Evolutionary conservation across 345 rosid species (phyloP).

Genomic region (Eucalyptus curtisii): DNA sequence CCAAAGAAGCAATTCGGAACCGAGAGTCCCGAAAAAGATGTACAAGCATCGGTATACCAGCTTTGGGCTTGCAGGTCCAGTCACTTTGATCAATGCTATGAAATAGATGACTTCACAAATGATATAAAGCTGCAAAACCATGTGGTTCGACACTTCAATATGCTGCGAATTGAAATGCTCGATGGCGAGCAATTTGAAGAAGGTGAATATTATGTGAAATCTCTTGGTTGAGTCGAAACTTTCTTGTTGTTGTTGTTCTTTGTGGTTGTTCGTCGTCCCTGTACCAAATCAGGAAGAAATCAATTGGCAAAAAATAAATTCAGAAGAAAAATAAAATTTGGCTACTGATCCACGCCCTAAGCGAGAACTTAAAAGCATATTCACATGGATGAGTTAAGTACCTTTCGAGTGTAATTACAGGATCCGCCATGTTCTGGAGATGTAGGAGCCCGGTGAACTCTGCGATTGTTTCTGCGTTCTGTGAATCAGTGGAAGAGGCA

Average conservation of each 20-base stretch:
- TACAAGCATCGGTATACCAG: no score
- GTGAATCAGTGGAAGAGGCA: neutral
- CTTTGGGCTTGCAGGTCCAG: no score
- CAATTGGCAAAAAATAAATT: neutral
- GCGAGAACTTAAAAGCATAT: neutral
- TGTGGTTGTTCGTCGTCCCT: no score
- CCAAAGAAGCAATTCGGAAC: no score
- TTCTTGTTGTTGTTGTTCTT: accelerated
- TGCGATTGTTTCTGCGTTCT: neutral
- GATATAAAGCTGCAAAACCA: accelerated
- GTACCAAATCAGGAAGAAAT: neutral
- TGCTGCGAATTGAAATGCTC: neutral
- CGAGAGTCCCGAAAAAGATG: accelerated
- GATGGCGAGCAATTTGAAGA: accelerated
- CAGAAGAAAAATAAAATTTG: neutral
- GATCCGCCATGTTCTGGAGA: neutral
- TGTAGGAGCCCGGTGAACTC: neutral
- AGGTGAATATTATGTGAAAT: neutral
- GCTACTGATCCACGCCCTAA: accelerated
- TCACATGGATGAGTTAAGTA: neutral
- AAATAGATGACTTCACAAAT: neutral
- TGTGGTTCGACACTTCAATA: accelerated
- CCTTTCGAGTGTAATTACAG: neutral
- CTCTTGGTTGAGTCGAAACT: neutral
- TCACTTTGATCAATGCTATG: neutral